Conservation (phyloP, 331 rosid species). For the Cucumis variabilis region DNA sequence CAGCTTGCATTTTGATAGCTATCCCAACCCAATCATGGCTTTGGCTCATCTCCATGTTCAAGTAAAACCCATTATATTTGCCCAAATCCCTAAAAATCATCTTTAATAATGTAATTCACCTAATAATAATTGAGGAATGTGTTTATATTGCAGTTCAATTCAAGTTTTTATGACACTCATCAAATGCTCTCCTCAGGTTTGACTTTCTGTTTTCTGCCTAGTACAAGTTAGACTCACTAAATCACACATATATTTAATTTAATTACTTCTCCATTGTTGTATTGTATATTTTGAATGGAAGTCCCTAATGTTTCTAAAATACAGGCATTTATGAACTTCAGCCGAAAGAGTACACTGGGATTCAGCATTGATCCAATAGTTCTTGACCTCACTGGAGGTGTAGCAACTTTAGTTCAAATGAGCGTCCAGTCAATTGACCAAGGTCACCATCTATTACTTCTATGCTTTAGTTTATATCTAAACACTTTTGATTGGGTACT, state of each 20-base stretch:
- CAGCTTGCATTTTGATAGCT: conserved; percentile 77
- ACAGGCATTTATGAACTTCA: conserved; percentile 79
- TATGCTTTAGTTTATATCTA: no score
- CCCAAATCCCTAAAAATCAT: not conserved
- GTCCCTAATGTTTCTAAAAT: not conserved
- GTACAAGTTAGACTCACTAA: not conserved
- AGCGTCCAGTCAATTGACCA: conserved; percentile 80
- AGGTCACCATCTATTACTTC: conserved; percentile 46
- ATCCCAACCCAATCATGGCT: conserved; percentile 77
- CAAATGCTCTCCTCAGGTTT: conserved; percentile 90
- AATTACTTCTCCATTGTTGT: not conserved
- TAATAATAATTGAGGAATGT: not conserved
- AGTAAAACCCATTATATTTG: conserved; percentile 47
- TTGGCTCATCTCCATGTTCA: conserved; percentile 78
- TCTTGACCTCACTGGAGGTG: conserved; percentile 74
- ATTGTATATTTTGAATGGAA: not conserved
- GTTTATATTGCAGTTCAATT: conserved; percentile 61
- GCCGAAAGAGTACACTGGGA: conserved; percentile 80
- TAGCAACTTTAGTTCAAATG: conserved; percentile 73
- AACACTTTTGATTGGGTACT: no score
- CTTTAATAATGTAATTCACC: not conserved
- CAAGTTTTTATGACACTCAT: conserved; percentile 78
- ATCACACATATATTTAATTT: not conserved
- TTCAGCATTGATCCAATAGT: conserved; percentile 76
- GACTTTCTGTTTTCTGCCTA: conserved; percentile 16